These are phyloP conservation scores for Mycena amicta DNA, from an alignment of 768 basidiomycete genomes.

Conservation along the genomic window DNA sequence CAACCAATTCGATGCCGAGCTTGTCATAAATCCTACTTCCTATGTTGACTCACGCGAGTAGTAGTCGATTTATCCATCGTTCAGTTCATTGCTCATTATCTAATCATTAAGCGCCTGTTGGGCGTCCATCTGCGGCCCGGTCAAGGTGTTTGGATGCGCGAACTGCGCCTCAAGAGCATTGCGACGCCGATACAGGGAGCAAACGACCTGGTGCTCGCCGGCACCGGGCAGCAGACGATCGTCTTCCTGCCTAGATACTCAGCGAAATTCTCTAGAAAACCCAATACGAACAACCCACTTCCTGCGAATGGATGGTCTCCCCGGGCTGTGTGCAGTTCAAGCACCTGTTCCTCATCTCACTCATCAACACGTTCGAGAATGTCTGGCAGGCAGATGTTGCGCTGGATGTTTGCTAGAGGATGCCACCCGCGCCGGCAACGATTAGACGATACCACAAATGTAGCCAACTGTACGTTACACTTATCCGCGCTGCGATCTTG, in stretches of 20 bases:
- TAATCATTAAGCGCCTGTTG: too few species aligned
- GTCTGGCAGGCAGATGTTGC: constrained; percentile 14
- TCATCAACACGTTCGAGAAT: constrained; percentile 5
- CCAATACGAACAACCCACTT: background rate
- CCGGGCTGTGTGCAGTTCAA: constrained; percentile 4
- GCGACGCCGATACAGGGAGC: constrained; percentile 38
- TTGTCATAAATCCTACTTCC: too few species aligned
- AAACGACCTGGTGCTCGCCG: constrained; percentile 41
- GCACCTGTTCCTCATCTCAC: constrained; percentile 4
- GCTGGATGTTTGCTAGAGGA: too few species aligned
- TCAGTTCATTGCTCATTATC: too few species aligned
- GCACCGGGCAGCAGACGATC: constrained; percentile 26
- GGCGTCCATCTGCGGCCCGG: too few species aligned
- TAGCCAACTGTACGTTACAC: too few species aligned
- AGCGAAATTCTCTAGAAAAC: background rate
- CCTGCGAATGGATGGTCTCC: constrained; percentile 1
- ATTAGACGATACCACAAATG: too few species aligned
- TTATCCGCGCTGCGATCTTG: background rate
- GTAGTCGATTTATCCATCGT: too few species aligned
- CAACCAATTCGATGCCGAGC: too few species aligned
- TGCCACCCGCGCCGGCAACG: too few species aligned
- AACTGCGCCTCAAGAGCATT: constrained; percentile 40
- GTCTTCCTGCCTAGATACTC: constrained; percentile 26
- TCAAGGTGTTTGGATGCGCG: constrained; percentile 48
- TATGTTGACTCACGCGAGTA: too few species aligned